Evolutionary conservation across 257 asterid species (phyloP).

Genomic region (Euphrasia confusa): DNA sequence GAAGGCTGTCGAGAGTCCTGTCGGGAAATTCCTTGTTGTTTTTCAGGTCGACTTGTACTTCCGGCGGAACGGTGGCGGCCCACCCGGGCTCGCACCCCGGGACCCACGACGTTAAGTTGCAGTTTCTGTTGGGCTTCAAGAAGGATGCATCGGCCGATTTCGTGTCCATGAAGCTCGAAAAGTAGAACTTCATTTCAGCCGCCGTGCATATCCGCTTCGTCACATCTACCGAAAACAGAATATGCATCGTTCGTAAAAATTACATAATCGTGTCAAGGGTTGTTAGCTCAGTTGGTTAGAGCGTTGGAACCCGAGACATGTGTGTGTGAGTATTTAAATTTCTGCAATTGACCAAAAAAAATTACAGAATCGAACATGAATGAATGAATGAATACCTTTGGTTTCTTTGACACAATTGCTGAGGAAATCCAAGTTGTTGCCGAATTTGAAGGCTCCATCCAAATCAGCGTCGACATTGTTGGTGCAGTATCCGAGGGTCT

Average conservation of each 20-base stretch:
- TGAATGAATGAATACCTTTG: slow-evolving; percentile 40
- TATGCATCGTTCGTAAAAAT: too few relatives aligned
- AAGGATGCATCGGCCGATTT: slow-evolving; percentile 51
- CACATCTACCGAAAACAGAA: slow-evolving; percentile 50
- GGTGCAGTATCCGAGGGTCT: slow-evolving; percentile 70
- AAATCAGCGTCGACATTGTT: slow-evolving; percentile 63
- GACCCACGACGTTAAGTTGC: slow-evolving; percentile 80
- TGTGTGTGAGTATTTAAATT: too few relatives aligned
- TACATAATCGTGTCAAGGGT: too few relatives aligned
- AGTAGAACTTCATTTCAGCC: slow-evolving; percentile 92
- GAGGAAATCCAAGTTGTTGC: slow-evolving; percentile 67
- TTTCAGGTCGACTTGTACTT: slow-evolving; percentile 64
- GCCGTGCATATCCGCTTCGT: slow-evolving; percentile 84
- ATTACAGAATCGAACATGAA: neutral
- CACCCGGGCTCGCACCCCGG: slow-evolving; percentile 99
- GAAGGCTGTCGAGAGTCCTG: slow-evolving; percentile 53
- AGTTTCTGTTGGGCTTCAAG: slow-evolving; percentile 79
- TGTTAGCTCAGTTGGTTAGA: too few relatives aligned
- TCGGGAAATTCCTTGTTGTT: slow-evolving; percentile 58
- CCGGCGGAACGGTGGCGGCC: slow-evolving; percentile 57
- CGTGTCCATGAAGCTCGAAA: slow-evolving; percentile 61
- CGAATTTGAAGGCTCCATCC: slow-evolving; percentile 74
- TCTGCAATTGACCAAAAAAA: too few relatives aligned
- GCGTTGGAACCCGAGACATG: too few relatives aligned
- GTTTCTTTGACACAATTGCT: slow-evolving; percentile 64